Conservation (phyloP, 2,329 filamentous ascomycete genomes). For the Hypoxylon sp. region DNA sequence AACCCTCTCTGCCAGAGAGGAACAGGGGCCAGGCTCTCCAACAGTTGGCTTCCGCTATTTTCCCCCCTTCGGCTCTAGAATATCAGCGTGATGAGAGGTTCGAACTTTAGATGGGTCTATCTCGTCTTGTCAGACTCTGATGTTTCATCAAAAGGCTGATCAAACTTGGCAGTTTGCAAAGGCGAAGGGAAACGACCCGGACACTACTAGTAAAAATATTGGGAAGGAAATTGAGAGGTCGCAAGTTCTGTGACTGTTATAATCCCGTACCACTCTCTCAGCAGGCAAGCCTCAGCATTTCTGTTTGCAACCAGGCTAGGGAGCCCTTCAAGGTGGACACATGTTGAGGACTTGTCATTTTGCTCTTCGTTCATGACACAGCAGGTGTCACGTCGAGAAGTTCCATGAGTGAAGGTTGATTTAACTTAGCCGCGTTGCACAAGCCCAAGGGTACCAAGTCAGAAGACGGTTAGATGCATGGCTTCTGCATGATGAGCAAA, state of each 20-base stretch:
- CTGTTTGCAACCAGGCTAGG: constrained; percentile 44
- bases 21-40: constrained; percentile 43
- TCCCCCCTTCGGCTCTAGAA: constrained; percentile 45
- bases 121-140: constrained; percentile 53
- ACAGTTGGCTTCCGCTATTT: constrained; percentile 43
- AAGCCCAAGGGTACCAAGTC: constrained; percentile 39
- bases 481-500: constrained; percentile 43
- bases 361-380: constrained; percentile 42
- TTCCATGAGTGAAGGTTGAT: constrained; percentile 40
- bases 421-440: constrained; percentile 41
- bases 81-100: constrained; percentile 49
- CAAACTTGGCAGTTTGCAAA: constrained; percentile 53
- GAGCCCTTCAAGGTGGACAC: constrained; percentile 40
- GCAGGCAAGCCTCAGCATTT: constrained; percentile 45
- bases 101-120: constrained; percentile 50
- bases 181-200: constrained; percentile 41
- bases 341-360: constrained; percentile 42
- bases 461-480: constrained; percentile 44
- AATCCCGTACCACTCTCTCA: constrained; percentile 51
- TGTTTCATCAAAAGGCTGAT: constrained; percentile 55
- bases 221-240: constrained; percentile 49
- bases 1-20: constrained; percentile 40
- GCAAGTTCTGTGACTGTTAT: constrained; percentile 56
- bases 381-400: constrained; percentile 51
- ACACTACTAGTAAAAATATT: constrained; percentile 39